These are phyloP conservation scores for Coemansia sp. DNA, from an alignment of 371 early-diverging fungal species.

Conservation along the genomic window DNA sequence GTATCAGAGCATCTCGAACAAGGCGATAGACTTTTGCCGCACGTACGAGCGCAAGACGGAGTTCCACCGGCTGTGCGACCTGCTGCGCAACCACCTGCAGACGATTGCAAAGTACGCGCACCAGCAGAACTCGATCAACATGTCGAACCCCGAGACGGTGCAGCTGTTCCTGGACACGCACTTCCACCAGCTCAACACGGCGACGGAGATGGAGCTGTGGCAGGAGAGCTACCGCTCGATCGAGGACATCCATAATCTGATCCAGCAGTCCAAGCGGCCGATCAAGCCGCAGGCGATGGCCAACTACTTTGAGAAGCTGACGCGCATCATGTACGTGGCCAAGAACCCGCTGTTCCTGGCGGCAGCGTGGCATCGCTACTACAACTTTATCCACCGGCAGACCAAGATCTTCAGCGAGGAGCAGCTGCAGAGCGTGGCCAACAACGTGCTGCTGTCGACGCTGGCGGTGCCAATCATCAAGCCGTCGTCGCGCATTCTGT, in stretches of 20 bases:
- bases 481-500: conserved; percentile 71
- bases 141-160: conserved; percentile 93
- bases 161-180: conserved; percentile 95
- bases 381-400: conserved; percentile 71
- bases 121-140: conserved; percentile 89
- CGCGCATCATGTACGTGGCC: conserved; percentile 91
- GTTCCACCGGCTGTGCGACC: conserved; percentile 96
- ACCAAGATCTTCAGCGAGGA: conserved; percentile 68
- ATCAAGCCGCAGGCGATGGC: conserved; percentile 94
- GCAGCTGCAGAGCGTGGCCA: conserved; percentile 81
- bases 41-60: conserved; percentile 95
- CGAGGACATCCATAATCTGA: conserved; percentile 94
- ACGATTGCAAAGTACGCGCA: conserved; percentile 89
- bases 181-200: conserved; percentile 91
- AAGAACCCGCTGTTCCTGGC: conserved; percentile 97
- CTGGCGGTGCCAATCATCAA: conserved; percentile 87
- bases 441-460: conserved; percentile 87
- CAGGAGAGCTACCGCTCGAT: conserved; percentile 96
- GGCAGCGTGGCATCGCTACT: conserved; percentile 94
- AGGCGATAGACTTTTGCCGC: conserved; percentile 95
- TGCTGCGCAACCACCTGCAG: conserved; percentile 90
- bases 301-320: conserved; percentile 96
- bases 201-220: conserved; percentile 96
- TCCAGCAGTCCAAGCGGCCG: conserved; percentile 86
- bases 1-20: conserved; percentile 82